Percentiles rank a stretch among this genome's conserved stretches.
phyloP scores from a whole-genome alignment of 2,329 filamentous ascomycete species.

The Hypoxylon sp. region DNA sequence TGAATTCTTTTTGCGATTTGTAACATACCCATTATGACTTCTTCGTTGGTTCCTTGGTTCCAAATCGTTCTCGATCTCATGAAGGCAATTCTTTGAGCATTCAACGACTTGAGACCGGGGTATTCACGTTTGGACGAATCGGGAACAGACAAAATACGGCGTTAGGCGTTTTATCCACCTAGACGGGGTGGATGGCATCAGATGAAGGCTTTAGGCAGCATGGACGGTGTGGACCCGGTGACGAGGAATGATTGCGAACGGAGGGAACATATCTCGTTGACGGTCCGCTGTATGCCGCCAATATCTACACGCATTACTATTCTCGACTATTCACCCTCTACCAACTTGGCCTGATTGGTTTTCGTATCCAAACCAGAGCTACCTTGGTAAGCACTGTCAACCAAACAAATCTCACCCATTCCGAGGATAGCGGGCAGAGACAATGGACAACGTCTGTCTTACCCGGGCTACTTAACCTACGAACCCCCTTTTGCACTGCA shows the following conservation, averaged over 20 bases:
- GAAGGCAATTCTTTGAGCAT: constrained; percentile 48
- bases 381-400: constrained; percentile 20
- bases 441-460: constrained; percentile 17
- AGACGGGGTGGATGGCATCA: constrained; percentile 35
- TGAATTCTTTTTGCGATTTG: constrained; percentile 50
- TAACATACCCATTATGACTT: constrained; percentile 53
- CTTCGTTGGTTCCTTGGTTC: constrained; percentile 47
- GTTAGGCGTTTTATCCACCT: constrained; percentile 46
- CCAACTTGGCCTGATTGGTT: constrained; percentile 20
- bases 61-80: constrained; percentile 45
- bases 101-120: constrained; percentile 47
- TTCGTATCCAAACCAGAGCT: constrained; percentile 4
- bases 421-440: constrained; percentile 12
- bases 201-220: constrained; percentile 32
- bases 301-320: constrained; percentile 20
- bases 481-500: constrained; percentile 48
- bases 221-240: constrained; percentile 30
- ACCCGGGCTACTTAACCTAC: constrained; percentile 33
- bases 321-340: constrained; percentile 13
- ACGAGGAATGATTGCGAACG: constrained; percentile 37
- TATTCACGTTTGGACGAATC: constrained; percentile 48
- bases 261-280: constrained; percentile 7
- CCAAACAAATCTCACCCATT: constrained; percentile 5
- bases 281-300: constrained; percentile 2
- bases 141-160: constrained; percentile 45